Evolutionary conservation across 2,329 filamentous ascomycete species (phyloP).

Genomic region (Fusarium circinatum): DNA sequence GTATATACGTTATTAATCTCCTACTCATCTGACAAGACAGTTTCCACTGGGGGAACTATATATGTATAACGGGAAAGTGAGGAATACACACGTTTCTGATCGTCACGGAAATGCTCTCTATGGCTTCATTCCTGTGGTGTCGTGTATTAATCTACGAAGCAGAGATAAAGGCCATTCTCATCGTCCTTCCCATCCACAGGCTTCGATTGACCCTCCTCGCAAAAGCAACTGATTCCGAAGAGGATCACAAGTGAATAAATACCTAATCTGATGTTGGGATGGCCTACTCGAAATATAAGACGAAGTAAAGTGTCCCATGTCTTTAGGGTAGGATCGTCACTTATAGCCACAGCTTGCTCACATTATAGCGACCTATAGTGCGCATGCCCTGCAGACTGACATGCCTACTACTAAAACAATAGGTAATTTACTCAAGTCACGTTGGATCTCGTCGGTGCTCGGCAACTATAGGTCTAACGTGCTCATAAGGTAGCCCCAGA

Average conservation of each 20-base stretch:
- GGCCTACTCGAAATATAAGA: not conserved
- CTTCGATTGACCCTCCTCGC: not conserved
- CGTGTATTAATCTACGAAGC: not conserved
- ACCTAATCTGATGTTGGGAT: not conserved
- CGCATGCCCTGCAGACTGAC: not conserved
- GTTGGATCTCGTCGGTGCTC: not conserved
- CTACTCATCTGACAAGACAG: rapidly evolving
- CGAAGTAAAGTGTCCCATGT: not conserved
- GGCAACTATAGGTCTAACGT: not conserved
- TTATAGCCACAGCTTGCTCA: not conserved
- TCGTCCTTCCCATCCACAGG: not conserved
- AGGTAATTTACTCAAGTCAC: no score
- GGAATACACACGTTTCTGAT: not conserved
- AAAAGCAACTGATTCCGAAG: not conserved
- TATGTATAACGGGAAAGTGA: not conserved
- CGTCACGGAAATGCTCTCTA: no score
- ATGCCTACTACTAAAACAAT: not conserved
- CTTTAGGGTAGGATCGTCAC: not conserved
- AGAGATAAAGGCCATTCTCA: not conserved
- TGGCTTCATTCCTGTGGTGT: not conserved
- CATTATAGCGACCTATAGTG: not conserved
- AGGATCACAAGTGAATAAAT: not conserved
- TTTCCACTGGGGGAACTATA: not conserved
- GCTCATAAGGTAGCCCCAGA: no score
- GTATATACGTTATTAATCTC: no score